A percentile compares a stretch with the other conserved stretches of the same genome.
Conservation (phyloP, 805 yeast genomes). For the Blastobotrys americana region DNA sequence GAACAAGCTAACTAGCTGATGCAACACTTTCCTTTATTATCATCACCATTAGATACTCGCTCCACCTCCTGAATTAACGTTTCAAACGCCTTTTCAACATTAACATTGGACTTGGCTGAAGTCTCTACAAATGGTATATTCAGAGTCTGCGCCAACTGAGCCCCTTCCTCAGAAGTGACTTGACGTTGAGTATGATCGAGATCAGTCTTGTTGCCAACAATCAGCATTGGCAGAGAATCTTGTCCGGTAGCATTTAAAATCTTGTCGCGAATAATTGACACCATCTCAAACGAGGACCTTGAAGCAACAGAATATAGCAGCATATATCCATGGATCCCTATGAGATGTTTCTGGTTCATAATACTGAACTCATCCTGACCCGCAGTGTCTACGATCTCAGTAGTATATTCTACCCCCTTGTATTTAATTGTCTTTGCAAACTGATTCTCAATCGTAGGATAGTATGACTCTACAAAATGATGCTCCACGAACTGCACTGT, state of each 20-base stretch:
- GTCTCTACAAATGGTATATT: constrained; percentile 63
- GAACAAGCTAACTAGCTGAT: constrained; percentile 6
- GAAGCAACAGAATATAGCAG: constrained; percentile 66
- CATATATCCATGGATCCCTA: constrained; percentile 66
- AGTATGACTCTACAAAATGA: constrained; percentile 67
- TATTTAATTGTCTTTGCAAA: constrained; percentile 52
- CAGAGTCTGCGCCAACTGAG: constrained; percentile 47
- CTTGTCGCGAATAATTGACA: constrained; percentile 63
- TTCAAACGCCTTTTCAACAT: constrained; percentile 36
- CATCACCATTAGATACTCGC: constrained; percentile 10
- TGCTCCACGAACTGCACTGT: constrained; percentile 68
- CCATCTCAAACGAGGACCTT: constrained; percentile 56
- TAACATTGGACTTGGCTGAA: constrained; percentile 59
- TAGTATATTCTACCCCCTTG: constrained; percentile 55
- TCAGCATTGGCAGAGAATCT: constrained; percentile 57
- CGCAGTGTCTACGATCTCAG: constrained; percentile 74
- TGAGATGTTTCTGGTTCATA: constrained; percentile 59
- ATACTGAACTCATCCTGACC: constrained; percentile 77
- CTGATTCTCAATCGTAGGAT: constrained; percentile 75
- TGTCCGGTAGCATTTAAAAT: constrained; percentile 55
- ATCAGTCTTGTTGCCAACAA: constrained; percentile 62
- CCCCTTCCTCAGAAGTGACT: constrained; percentile 47
- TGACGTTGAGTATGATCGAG: constrained; percentile 45
- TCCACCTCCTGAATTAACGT: constrained; percentile 22
- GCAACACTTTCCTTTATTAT: constrained; percentile 12